phyloP scores from a whole-genome alignment of 495 filamentous ascomycete genomes.

The Gamarada debralockiae region DNA sequence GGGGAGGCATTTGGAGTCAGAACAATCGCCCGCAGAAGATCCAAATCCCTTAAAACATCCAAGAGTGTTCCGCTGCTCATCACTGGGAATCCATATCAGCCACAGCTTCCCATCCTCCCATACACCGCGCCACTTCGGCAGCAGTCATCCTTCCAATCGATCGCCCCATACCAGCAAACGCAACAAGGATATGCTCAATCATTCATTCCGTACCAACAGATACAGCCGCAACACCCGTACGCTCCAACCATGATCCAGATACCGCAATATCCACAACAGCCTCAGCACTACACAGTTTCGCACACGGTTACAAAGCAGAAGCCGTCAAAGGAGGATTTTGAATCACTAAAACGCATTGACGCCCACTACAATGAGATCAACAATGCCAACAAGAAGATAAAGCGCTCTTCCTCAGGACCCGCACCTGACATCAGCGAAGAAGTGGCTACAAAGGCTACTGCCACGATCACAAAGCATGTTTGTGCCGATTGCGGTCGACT shows the following conservation, averaged over 20 bases:
- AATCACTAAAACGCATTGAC: slow-evolving; percentile 13
- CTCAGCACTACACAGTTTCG: neutral
- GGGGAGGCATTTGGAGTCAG: slow-evolving; percentile 18
- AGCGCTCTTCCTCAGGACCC: neutral
- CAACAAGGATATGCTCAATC: neutral
- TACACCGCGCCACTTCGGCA: slow-evolving; percentile 16
- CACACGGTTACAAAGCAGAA: neutral
- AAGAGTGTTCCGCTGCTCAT: slow-evolving; percentile 8
- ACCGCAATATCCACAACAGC: slow-evolving; percentile 1
- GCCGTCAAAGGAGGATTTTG: slow-evolving; percentile 9
- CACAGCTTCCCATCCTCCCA: neutral
- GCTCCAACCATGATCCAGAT: neutral
- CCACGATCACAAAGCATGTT: slow-evolving; percentile 24
- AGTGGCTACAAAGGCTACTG: slow-evolving; percentile 5
- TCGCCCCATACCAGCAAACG: neutral
- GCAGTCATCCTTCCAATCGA: slow-evolving; percentile 3
- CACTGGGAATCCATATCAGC: slow-evolving; percentile 13
- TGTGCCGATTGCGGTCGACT: slow-evolving; percentile 29
- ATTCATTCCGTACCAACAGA: neutral
- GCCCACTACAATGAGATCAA: slow-evolving; percentile 3
- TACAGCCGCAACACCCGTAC: neutral
- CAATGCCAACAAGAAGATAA: neutral
- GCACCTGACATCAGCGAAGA: neutral
- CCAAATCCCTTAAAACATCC: slow-evolving; percentile 12
- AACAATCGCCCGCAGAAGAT: slow-evolving; percentile 1